Evolutionary conservation across 2,329 filamentous ascomycete species (phyloP).

Genomic region (Bretziella fagacearum): DNA sequence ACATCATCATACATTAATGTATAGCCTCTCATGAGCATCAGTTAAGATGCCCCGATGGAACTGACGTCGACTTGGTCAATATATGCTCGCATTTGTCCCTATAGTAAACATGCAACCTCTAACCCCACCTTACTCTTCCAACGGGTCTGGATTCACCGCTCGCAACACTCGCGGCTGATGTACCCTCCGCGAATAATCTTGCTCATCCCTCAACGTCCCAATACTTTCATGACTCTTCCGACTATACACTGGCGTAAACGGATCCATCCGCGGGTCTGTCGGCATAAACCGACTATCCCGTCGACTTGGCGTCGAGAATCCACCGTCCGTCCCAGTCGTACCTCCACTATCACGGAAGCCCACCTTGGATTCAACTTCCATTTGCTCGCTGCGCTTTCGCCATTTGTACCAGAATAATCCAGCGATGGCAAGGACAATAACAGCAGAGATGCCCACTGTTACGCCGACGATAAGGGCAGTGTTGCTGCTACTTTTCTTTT

Average conservation of each 20-base stretch:
- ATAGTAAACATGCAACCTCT: too few species aligned
- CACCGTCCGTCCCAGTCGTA: conserved; percentile 3
- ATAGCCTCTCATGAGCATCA: too few species aligned
- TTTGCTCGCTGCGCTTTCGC: conserved; percentile 24
- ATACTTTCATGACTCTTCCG: conserved; percentile 45
- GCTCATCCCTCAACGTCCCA: conserved; percentile 45
- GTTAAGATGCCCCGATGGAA: too few species aligned
- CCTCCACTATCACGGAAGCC: conserved; percentile 1
- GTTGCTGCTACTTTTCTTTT: conserved; percentile 21
- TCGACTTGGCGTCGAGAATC: conserved; percentile 25
- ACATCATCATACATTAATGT: too few species aligned
- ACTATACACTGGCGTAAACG: conserved; percentile 39
- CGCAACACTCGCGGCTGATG: conserved; percentile 40
- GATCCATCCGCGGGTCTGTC: conserved; percentile 47
- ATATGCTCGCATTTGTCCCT: too few species aligned
- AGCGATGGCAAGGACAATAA: conserved; percentile 22
- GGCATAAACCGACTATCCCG: conserved; percentile 39
- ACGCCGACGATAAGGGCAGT: conserved; percentile 36
- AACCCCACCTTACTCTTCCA: conserved; percentile 17
- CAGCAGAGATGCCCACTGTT: conserved; percentile 30
- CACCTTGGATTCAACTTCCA: conserved; percentile 10
- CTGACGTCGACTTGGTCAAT: too few species aligned
- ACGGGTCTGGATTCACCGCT: conserved; percentile 44
- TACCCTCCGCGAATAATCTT: conserved; percentile 47
- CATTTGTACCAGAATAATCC: conserved; percentile 27